A percentile compares a stretch with the other conserved stretches of the same genome.
phyloP scores from a whole-genome alignment of 2,329 filamentous ascomycete genomes.

The Bipolaris cookei region DNA sequence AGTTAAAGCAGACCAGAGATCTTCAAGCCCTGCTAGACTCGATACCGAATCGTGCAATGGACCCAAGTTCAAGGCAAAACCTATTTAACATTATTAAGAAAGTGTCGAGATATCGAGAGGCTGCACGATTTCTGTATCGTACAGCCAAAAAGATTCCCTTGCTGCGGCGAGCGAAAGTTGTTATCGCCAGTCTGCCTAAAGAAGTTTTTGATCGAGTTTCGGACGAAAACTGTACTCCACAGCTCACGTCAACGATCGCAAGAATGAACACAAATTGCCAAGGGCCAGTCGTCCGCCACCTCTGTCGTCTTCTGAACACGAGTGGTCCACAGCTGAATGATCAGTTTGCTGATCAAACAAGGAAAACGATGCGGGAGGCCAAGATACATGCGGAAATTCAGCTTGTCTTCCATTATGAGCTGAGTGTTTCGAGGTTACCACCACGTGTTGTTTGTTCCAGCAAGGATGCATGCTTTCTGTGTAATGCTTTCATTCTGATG shows the following conservation, averaged over 20 bases:
- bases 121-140: slow-evolving; percentile 22
- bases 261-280: slow-evolving; percentile 5
- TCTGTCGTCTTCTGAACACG: slow-evolving; percentile 13
- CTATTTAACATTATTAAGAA: slow-evolving; percentile 23
- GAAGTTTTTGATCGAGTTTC: slow-evolving; percentile 8
- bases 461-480: slow-evolving; percentile 61
- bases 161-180: slow-evolving; percentile 11
- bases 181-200: slow-evolving; percentile 13
- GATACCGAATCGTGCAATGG: slow-evolving; percentile 22
- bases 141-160: slow-evolving; percentile 11
- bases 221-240: slow-evolving; percentile 2
- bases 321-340: slow-evolving; percentile 8
- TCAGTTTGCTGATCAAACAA: slow-evolving; percentile 13
- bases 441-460: slow-evolving; percentile 57
- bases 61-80: slow-evolving; percentile 16
- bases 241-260: slow-evolving; percentile 8
- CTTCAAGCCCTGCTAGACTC: slow-evolving; percentile 14
- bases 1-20: slow-evolving; percentile 9
- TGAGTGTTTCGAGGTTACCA: slow-evolving; percentile 19
- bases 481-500: slow-evolving; percentile 55
- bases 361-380: slow-evolving; percentile 17
- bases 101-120: slow-evolving; percentile 26
- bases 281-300: slow-evolving; percentile 3
- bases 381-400: slow-evolving; percentile 60
- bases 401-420: slow-evolving; percentile 52